Base-by-base conservation (phyloP, 139 green algal species). In the Chlamydomonas eustigma region DNA sequence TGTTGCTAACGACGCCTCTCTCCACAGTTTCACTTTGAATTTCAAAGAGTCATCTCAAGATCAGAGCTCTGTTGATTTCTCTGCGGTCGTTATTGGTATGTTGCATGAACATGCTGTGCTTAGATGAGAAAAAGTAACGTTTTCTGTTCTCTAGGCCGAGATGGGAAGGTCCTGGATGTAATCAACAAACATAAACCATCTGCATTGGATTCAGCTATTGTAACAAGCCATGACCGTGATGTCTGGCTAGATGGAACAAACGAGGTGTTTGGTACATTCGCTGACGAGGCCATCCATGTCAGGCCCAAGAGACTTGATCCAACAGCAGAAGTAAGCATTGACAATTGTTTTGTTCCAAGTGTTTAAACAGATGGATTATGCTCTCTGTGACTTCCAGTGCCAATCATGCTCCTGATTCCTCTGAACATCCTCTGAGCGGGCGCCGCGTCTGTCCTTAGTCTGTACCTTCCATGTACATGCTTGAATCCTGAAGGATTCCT, bases 251-350 rank as follows among this genome's bases (percentile, higher is more conserved):
- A 83, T 64, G 70, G 66, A 5, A 68, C 35, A 2, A 58, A 80
- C 28, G 30, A 71, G 0, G 81, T 81, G 51, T 24, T 73, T 33
- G 81, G 77, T 2, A 18, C 44, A 58, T 58, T 18, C 12, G 44
- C 44, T 28, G 81, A 86, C 22, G 81, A 86, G 52, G 77, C 80
- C 2, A 76, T 86, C 5, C 76, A 83, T 50, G 79, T 86, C 39
- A 51, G 82, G 12, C 81, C 81, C 1, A 86, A 86, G 64, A 73
- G 64, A 22, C n/a, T 83, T 22, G 77, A 82, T 25, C 77, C 71
- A 39, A 33, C 52, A 22, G 77, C 71, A 37, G 77, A 82, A 71
- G 77, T 82, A 51, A 18, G 76, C 25, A 58, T 58, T 12, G 44
- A 18, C 44, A 18, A 18, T 12, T 12, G 12, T 58, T 70, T 22